Percentiles rank a stretch among this genome's conserved stretches.
These are phyloP conservation scores for Zanthoxylum bungeanum DNA, from an alignment of 345 rosid genomes.

Conservation along the genomic window DNA sequence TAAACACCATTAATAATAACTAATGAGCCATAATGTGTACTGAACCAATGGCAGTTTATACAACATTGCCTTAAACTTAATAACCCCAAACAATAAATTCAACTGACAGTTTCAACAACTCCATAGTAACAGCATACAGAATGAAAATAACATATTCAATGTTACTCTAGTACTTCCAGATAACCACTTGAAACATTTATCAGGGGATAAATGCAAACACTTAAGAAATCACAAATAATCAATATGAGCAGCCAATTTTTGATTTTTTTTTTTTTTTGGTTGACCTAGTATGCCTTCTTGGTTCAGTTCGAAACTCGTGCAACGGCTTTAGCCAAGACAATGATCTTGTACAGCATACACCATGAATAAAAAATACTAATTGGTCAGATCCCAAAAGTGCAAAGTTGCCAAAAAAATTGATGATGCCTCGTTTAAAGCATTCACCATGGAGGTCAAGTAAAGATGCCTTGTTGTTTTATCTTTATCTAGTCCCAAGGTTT, in stretches of 20 bases:
- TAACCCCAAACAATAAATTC: background rate
- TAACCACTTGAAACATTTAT: background rate
- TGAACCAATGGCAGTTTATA: background rate
- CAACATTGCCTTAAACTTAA: background rate
- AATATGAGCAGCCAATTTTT: background rate
- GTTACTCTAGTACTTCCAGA: background rate
- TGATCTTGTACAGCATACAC: background rate
- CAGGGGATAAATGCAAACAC: background rate
- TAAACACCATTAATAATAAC: background rate
- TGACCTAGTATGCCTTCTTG: background rate
- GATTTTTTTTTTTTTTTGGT: too few species aligned
- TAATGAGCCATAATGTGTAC: background rate
- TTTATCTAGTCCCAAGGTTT: background rate
- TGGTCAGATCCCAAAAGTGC: background rate
- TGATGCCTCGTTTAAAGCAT: background rate
- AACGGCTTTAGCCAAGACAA: background rate
- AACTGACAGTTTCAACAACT: background rate
- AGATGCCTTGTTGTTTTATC: background rate
- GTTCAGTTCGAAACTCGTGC: background rate
- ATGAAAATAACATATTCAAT: background rate
- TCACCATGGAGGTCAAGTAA: background rate
- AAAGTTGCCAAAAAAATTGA: background rate
- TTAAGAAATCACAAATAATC: background rate
- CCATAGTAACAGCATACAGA: background rate
- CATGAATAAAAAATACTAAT: background rate